Conservation (phyloP, 441 rosid species). For the Erodium moschatum region DNA sequence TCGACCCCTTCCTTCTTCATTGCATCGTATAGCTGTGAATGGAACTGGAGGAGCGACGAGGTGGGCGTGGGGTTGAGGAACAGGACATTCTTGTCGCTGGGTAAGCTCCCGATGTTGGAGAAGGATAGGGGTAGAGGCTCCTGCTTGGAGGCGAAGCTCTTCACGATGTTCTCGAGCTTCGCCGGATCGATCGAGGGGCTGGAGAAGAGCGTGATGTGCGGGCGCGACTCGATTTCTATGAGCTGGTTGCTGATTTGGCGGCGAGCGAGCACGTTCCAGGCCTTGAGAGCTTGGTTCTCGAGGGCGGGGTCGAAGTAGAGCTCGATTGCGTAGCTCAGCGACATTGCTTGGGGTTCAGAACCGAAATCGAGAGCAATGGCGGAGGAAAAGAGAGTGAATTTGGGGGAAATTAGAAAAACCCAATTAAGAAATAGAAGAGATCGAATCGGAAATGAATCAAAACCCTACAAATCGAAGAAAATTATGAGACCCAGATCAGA, state of each 20-base stretch:
- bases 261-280: conserved; percentile 90
- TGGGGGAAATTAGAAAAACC: conserved; percentile 9
- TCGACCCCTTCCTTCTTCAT: conserved; percentile 75
- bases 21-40: conserved; percentile 57
- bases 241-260: conserved; percentile 86
- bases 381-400: background rate
- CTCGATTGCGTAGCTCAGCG: conserved; percentile 58
- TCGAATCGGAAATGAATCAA: background rate
- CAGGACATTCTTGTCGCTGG: conserved; percentile 57
- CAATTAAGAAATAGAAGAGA: conserved; percentile 12
- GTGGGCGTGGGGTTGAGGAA: conserved; percentile 73
- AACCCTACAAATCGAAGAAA: too few species aligned
- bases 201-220: conserved; percentile 76
- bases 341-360: conserved; percentile 28
- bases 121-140: conserved; percentile 58
- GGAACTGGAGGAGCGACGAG: conserved; percentile 61
- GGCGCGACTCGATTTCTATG: conserved; percentile 81
- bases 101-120: conserved; percentile 55
- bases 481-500: background rate
- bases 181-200: conserved; percentile 43
- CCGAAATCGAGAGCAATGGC: background rate
- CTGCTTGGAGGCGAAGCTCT: conserved; percentile 50
- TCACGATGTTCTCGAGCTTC: conserved; percentile 55
- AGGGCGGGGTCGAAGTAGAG: conserved; percentile 87
- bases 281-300: conserved; percentile 87